phyloP scores from a whole-genome alignment of 768 basidiomycete genomes.

The Termitomyces sp. region DNA sequence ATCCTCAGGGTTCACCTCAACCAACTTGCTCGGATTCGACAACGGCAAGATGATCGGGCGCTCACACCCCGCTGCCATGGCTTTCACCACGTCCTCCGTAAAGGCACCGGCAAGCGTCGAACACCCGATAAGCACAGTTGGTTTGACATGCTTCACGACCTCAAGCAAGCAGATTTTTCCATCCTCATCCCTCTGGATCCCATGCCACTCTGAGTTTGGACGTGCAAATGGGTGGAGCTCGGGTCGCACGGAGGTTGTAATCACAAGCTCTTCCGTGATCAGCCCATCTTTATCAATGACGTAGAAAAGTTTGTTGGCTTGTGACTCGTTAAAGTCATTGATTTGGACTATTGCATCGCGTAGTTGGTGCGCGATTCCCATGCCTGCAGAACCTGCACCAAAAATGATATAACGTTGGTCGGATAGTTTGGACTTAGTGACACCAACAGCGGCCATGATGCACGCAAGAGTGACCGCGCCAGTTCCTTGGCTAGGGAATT shows the following conservation, averaged over 20 bases:
- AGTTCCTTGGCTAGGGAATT: slow-evolving; percentile 57
- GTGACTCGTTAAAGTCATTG: slow-evolving; percentile 46
- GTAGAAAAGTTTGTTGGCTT: slow-evolving; percentile 68
- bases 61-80: slow-evolving; percentile 66
- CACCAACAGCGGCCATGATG: slow-evolving; percentile 63
- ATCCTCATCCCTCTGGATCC: slow-evolving; percentile 29
- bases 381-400: slow-evolving; percentile 79
- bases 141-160: slow-evolving; percentile 67
- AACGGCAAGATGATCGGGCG: slow-evolving; percentile 84
- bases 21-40: slow-evolving; percentile 75
- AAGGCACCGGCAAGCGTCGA: slow-evolving; percentile 80
- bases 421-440: slow-evolving; percentile 59
- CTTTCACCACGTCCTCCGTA: slow-evolving; percentile 64
- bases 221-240: slow-evolving; percentile 54
- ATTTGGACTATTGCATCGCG: slow-evolving; percentile 68
- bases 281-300: slow-evolving; percentile 70
- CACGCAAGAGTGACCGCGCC: slow-evolving; percentile 73
- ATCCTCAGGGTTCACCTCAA: slow-evolving; percentile 72
- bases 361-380: slow-evolving; percentile 75
- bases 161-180: slow-evolving; percentile 58
- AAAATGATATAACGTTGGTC: slow-evolving; percentile 79
- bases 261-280: slow-evolving; percentile 44
- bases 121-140: slow-evolving; percentile 83
- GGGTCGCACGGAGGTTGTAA: slow-evolving; percentile 36
- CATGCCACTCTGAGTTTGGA: slow-evolving; percentile 53